Percentiles rank a stretch among this genome's conserved stretches.
These are phyloP conservation scores for Tanacetum coccineum DNA, from an alignment of 129 eudicot genomes.

Conservation along the genomic window DNA sequence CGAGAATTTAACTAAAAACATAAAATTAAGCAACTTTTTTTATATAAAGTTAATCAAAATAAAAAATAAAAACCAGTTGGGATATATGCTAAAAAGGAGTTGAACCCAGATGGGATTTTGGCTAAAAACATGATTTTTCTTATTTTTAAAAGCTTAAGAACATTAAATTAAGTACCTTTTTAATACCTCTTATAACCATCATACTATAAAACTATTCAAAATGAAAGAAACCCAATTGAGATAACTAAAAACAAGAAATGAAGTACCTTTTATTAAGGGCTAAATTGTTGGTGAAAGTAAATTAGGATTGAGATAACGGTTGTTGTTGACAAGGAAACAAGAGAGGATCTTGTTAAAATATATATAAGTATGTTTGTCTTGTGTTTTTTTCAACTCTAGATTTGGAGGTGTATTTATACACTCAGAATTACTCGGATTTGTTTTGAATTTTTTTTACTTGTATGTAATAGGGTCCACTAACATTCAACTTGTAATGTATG, in stretches of 20 bases:
- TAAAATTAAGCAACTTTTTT: background rate
- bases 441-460: background rate
- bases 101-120: constrained; percentile 15
- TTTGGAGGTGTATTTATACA: constrained; percentile 18
- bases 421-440: background rate
- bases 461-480: constrained; percentile 16
- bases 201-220: background rate
- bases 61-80: constrained; percentile 16
- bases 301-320: constrained; percentile 24
- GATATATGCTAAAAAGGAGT: background rate
- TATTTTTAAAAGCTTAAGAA: too few species aligned
- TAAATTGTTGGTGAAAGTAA: constrained; percentile 16
- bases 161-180: constrained; percentile 21
- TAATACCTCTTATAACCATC: constrained; percentile 22
- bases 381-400: background rate
- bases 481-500: constrained; percentile 17
- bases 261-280: constrained; percentile 21
- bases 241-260: too few species aligned
- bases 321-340: constrained; percentile 34
- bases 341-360: constrained; percentile 26
- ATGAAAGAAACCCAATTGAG: background rate
- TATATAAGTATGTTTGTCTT: background rate
- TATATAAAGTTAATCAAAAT: background rate
- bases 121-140: background rate
- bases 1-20: constrained; percentile 6